phyloP scores from a whole-genome alignment of 106 monocot species.

The Acorus calamus region DNA sequence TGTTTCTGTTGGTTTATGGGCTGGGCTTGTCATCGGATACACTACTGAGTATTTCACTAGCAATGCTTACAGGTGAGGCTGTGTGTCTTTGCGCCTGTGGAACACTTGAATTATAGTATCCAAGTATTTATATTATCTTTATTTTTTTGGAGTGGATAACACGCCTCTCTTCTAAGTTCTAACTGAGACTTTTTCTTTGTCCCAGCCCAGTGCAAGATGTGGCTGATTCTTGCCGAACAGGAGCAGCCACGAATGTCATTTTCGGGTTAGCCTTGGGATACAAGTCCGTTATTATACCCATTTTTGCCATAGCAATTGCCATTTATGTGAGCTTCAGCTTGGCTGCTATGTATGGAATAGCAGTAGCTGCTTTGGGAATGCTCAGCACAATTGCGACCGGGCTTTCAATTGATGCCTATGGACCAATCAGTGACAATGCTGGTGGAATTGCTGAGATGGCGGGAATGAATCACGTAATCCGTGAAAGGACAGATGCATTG shows the following conservation, averaged over 20 bases:
- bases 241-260: constrained; percentile 44
- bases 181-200: background rate
- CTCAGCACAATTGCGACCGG: constrained; percentile 41
- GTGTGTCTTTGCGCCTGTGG: background rate
- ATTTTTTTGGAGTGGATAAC: background rate
- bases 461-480: constrained; percentile 34
- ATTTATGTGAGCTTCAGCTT: constrained; percentile 38
- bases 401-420: constrained; percentile 39
- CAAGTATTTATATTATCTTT: background rate
- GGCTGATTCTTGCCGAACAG: constrained; percentile 39
- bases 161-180: background rate
- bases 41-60: constrained; percentile 23
- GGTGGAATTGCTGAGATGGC: constrained; percentile 32
- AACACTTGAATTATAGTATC: background rate
- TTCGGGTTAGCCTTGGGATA: constrained; percentile 42
- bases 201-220: constrained; percentile 37
- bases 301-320: constrained; percentile 28
- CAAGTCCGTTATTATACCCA: constrained; percentile 37
- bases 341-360: constrained; percentile 40
- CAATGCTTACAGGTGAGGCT: constrained; percentile 17
- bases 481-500: constrained; percentile 34
- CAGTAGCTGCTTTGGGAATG: constrained; percentile 41
- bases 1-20: constrained; percentile 19
- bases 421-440: constrained; percentile 44
- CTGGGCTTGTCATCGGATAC: constrained; percentile 20